Evolutionary conservation across 1,139 yeast species (phyloP).

Genomic region (Scheffersomyces illinoinensis): DNA sequence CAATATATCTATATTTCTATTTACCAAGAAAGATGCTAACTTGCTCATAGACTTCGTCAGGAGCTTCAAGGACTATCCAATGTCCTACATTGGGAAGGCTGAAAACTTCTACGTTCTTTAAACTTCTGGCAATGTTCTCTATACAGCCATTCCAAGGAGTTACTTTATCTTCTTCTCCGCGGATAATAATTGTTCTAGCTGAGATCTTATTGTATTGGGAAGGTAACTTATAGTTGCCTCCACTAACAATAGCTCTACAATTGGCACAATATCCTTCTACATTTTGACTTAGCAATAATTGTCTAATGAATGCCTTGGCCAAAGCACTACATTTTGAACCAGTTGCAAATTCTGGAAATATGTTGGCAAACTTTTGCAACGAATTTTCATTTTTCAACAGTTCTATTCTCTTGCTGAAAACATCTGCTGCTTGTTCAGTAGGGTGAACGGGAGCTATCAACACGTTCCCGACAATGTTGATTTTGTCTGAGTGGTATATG

Average conservation of each 20-base stretch:
- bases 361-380: constrained; percentile 16
- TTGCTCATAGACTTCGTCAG: constrained; percentile 9
- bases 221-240: constrained; percentile 6
- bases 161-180: constrained; percentile 24
- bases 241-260: constrained; percentile 21
- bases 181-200: constrained; percentile 18
- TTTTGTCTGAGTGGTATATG: constrained; percentile 2
- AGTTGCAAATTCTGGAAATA: constrained; percentile 21
- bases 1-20: too few relatives aligned
- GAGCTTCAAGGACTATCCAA: constrained; percentile 26
- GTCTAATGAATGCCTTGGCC: constrained; percentile 21
- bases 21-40: neutral
- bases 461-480: constrained; percentile 13
- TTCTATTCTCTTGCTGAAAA: constrained; percentile 17
- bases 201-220: constrained; percentile 14
- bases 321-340: constrained; percentile 16
- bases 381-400: constrained; percentile 10
- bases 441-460: constrained; percentile 29
- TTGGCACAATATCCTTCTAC: constrained; percentile 23
- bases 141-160: constrained; percentile 24
- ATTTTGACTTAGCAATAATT: constrained; percentile 18
- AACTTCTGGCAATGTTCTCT: constrained; percentile 15
- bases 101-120: constrained; percentile 10
- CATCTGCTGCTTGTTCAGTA: constrained; percentile 10
- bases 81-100: constrained; percentile 23